Base-by-base conservation (phyloP, 2,329 filamentous ascomycete species). In the Talaromyces amestolkiae region DNA sequence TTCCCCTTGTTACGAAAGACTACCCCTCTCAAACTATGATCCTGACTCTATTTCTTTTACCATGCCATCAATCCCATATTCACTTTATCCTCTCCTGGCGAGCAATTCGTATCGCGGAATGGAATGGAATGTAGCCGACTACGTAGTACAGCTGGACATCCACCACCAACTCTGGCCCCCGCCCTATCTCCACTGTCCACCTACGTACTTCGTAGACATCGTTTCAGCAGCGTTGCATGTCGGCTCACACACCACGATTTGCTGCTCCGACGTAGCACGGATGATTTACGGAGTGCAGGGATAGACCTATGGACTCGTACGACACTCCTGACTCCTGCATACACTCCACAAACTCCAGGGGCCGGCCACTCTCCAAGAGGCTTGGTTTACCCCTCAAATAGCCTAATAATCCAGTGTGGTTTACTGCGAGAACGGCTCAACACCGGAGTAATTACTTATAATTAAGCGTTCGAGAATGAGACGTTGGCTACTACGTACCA, bases 201-300 rank as follows among this genome's bases (percentile, higher is more conserved):
- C 10, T 47, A 15, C 10, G 43, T 24, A 47, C 45, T 6, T 6
- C 7, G 27, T 31, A 31, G 27, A 31, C 8, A 11, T 45, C 5
- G 59, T 62, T 43, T 62, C 47, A 62, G 6, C 60, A 54, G 35
- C 22, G 60, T 62, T 54, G 33, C 60, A 62, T 43, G 27, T 31
- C 43, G n/a, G 37, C 10, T 11, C 27, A 33, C 53, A 56, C 17
- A 9, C 17, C 31, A 54, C 35, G 31, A 19, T 54, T 17, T 37
- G 31, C n/a, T 10, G n/a, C 51, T 4, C 31, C 51, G 31, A 54
- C 11, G 51, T 37, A 54, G 51, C 31, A 54, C 51, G 17, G 49
- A 31, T 53, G 31, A 54, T 54, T 11, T 5, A 8, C 45, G 47
- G 47, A 37, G 17, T 39, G 31, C 58, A 61, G 58, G 41, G 58